phyloP scores from a whole-genome alignment of 495 filamentous ascomycete species.

The Pyrenula massariospora region DNA sequence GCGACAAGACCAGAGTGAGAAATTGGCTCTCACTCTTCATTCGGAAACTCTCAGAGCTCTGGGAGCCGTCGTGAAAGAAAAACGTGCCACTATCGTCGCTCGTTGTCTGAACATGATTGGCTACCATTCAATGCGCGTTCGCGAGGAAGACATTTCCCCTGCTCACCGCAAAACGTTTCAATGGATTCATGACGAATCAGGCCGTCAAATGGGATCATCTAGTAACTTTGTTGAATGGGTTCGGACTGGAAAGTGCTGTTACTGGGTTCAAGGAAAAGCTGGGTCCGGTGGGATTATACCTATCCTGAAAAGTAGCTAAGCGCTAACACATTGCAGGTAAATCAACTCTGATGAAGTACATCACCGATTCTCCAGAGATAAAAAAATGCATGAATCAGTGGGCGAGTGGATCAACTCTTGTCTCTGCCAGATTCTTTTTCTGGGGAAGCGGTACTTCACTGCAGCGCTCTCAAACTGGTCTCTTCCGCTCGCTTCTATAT shows the following conservation, averaged over 20 bases:
- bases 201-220: not conserved
- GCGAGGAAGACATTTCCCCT: not conserved
- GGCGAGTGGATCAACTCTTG: conserved; percentile 18
- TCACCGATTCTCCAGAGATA: conserved; percentile 10
- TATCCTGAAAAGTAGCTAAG: too few species aligned
- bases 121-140: not conserved
- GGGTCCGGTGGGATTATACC: too few species aligned
- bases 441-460: conserved; percentile 24
- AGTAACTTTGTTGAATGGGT: not conserved
- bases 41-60: not conserved
- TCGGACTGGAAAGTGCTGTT: conserved; percentile 9
- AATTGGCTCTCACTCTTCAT: not conserved
- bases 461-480: conserved; percentile 30
- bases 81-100: not conserved
- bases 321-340: too few species aligned
- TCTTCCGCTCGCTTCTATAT: conserved; percentile 29
- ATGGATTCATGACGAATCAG: not conserved
- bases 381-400: conserved; percentile 10
- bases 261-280: conserved; percentile 31
- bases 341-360: conserved; percentile 34
- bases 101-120: not conserved
- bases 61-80: not conserved
- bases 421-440: conserved; percentile 32
- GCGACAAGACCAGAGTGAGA: not conserved
- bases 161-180: not conserved